Evolutionary conservation across 1,139 yeast genomes (phyloP), one percentile per base, ranked within the genome.

Genomic region (Blastobotrys arbuscula): DNA sequence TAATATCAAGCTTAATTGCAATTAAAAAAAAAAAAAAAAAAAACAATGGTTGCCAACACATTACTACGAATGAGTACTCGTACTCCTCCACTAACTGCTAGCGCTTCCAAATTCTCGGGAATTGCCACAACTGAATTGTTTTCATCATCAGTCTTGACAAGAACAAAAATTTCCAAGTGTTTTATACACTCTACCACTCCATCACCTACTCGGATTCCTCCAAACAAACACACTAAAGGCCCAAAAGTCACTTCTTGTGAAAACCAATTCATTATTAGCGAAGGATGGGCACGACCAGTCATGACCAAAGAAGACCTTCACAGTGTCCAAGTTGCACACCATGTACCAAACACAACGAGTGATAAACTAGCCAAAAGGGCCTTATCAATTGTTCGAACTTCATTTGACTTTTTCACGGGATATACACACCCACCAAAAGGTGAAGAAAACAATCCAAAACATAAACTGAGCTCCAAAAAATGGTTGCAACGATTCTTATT

Each of bases 401-500:
- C 71, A 12, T 84, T 83, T 65, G 90, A 84, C 62, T 63, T 75
- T 35, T 76, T 73, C 40, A 82, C 90, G 0, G 88, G 89, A 2
- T 84, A 83, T 67, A 76, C 71, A 50, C 80, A 79, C 53, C 79
- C 82, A 6, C 67, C 70, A n/a, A 57, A 66, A 10, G 66, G 69
- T 2, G 59, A 63, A 46, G 70, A 72, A 47, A 65, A 66, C 52
- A 69, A 72, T 48, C 79, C 78, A 2, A 63, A 78, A 51, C 78
- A 72, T 56, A 70, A 67, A 41, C 79, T 83, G 85, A 79, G 83
- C 2, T 78, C 77, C 35, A 70, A 70, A 47, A 79, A 81, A 60
- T 84, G 90, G 90, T 60, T 84, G 48, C 78, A 82, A 13, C 66
- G 92, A 50, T 69, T 77, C 52, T 78, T 84, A 36, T 82, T 84